Evolutionary conservation across 805 yeast species (phyloP).

Genomic region (Trichomonascus vanleenenianus): DNA sequence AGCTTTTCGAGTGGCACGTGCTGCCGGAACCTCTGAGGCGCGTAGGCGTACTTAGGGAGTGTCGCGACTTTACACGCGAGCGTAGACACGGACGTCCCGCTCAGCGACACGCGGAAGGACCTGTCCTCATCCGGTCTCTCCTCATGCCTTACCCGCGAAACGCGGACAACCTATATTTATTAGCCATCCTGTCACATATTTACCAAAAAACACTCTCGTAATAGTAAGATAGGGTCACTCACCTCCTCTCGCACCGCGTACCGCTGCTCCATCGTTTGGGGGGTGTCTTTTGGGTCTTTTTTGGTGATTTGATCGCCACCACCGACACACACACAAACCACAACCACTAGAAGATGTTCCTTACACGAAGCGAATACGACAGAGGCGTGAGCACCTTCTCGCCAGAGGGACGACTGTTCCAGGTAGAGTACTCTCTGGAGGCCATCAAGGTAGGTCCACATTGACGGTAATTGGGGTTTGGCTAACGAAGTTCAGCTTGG

Average conservation of each 20-base stretch:
- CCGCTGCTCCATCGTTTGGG: neutral
- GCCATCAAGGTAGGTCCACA: slow-evolving; percentile 66
- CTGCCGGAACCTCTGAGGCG: slow-evolving; percentile 3
- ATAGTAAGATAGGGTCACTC: too few species aligned
- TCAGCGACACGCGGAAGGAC: neutral
- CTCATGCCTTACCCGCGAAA: neutral
- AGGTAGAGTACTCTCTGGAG: slow-evolving; percentile 94
- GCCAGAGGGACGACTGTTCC: slow-evolving; percentile 97
- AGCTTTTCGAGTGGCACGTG: slow-evolving; percentile 5
- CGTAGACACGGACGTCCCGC: slow-evolving; percentile 3
- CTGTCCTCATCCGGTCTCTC: neutral
- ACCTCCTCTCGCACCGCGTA: too few species aligned
- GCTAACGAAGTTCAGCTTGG: slow-evolving; percentile 41
- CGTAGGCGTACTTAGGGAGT: slow-evolving; percentile 13
- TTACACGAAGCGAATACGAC: slow-evolving; percentile 99
- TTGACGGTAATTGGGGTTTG: neutral
- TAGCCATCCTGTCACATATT: neutral
- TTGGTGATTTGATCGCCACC: neutral
- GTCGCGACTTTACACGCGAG: slow-evolving; percentile 12
- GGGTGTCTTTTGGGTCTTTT: neutral
- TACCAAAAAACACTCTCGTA: too few species aligned
- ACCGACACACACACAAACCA: neutral
- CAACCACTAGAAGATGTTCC: slow-evolving; percentile 53
- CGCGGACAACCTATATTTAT: neutral
- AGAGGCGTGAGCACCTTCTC: slow-evolving; percentile 98